Base-by-base conservation (phyloP, 108 stramenopile species). In the Skeletonema menzelii region DNA sequence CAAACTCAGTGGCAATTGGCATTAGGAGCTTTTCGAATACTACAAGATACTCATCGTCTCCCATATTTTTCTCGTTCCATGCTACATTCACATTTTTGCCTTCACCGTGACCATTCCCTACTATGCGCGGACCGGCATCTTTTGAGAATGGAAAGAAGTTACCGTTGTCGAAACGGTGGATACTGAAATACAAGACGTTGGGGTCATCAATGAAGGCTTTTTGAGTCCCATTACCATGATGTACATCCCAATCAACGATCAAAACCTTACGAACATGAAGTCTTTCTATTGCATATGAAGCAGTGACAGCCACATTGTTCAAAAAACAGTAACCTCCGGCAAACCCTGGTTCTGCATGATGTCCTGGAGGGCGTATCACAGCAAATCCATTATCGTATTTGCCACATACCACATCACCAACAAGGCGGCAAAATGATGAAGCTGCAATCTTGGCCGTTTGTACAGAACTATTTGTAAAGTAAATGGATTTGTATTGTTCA, bases 301-400 rank as follows among this genome's bases (percentile, higher is more conserved):
- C 92, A 22, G 87, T 88, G 22, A 96, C 62, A 11, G 91, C 95
- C 12, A 92, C 92, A 69, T 95, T 95, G 70, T 97, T 97, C 31
- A 97, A 74, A 4, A 97, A 55, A 67, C 96, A 97, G 66, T 92
- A 94, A 15, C 96, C 96, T 27, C 85, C 83, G 0, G 87, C 92
- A 8, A 65, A 20, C 19, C 70, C 63, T 0, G 66, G 72, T 46
- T 86, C 87, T 1, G 96, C 96, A 58, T 97, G 96, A 82, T 97
- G 96, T 11, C 96, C 95, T 8, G 95, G 96, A 17, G 96, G 96
- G 2, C 96, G 81, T 27, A 92, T 87, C 7, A 93, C 58, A 2
- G 90, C 91, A 47, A 88, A 84, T 59, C 78, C 84, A 72, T 84
- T 80, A 75, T 80, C 63, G 1, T 81, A 67, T 28, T 75, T 59